These are phyloP conservation scores for Phaeosphaeriaceae sp. DNA, from an alignment of 2,329 filamentous ascomycete species.

Conservation along the genomic window DNA sequence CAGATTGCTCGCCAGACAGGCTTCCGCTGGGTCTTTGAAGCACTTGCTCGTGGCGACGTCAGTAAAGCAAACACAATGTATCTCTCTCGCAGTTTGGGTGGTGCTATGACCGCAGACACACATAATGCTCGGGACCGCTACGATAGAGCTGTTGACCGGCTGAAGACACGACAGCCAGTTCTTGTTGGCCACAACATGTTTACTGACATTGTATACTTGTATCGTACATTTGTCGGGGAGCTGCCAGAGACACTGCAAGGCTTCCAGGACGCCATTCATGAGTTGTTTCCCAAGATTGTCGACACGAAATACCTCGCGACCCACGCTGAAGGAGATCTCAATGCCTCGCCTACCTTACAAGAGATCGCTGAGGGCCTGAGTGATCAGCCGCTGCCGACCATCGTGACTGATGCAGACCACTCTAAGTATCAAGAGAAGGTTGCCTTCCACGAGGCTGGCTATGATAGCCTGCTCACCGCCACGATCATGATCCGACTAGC, in stretches of 20 bases:
- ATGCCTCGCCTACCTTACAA: constrained; percentile 56
- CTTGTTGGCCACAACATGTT: constrained; percentile 72
- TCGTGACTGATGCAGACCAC: constrained; percentile 43
- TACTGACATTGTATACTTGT: constrained; percentile 69
- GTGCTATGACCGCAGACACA: constrained; percentile 44
- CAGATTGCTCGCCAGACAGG: constrained; percentile 55
- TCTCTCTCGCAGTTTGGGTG: constrained; percentile 45
- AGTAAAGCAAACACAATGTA: constrained; percentile 44
- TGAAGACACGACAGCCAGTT: constrained; percentile 57
- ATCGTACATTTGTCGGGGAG: constrained; percentile 66
- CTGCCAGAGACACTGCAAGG: constrained; percentile 62
- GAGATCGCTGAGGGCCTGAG: constrained; percentile 56
- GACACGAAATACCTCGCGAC: constrained; percentile 71
- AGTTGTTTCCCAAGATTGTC: constrained; percentile 63
- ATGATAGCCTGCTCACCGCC: constrained; percentile 67
- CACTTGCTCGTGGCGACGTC: constrained; percentile 49
- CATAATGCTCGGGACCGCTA: constrained; percentile 47
- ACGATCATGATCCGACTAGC: constrained; percentile 64
- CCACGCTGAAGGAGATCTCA: constrained; percentile 61
- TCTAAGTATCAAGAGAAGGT: constrained; percentile 50
- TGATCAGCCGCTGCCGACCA: constrained; percentile 50
- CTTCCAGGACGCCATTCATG: constrained; percentile 60
- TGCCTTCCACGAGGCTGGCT: constrained; percentile 67
- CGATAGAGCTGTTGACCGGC: constrained; percentile 47
- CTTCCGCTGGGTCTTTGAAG: constrained; percentile 60